phyloP scores from a whole-genome alignment of 2,329 filamentous ascomycete genomes.

The Paraphaeosphaeria sporulosa region DNA sequence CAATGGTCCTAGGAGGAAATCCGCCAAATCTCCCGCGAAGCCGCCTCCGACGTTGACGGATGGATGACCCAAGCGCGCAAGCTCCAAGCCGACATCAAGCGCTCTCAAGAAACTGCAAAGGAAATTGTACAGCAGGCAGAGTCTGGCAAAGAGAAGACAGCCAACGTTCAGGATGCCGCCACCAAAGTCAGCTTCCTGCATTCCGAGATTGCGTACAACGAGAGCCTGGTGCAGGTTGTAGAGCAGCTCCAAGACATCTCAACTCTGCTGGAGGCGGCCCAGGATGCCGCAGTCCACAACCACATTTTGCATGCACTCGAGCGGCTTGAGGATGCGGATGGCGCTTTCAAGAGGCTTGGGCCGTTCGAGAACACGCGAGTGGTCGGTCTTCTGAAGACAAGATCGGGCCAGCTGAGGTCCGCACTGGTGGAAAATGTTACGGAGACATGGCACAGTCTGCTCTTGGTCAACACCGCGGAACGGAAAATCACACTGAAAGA shows the following conservation, averaged over 20 bases:
- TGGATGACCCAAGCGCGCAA: slow-evolving; percentile 88
- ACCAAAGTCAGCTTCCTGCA: slow-evolving; percentile 64
- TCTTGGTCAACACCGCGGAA: slow-evolving; percentile 67
- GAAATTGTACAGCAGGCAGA: slow-evolving; percentile 83
- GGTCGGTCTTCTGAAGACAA: slow-evolving; percentile 69
- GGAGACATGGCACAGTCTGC: slow-evolving; percentile 73
- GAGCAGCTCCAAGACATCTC: slow-evolving; percentile 61
- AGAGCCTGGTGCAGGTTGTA: slow-evolving; percentile 59
- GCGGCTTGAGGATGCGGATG: slow-evolving; percentile 58
- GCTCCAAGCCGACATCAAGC: slow-evolving; percentile 84
- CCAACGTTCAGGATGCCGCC: slow-evolving; percentile 67
- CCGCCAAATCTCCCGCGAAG: slow-evolving; percentile 76
- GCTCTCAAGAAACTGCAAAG: slow-evolving; percentile 78
- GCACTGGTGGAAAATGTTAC: slow-evolving; percentile 72
- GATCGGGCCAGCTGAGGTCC: slow-evolving; percentile 71
- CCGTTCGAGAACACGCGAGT: slow-evolving; percentile 68
- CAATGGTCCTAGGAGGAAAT: slow-evolving; percentile 65
- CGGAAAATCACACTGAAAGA: slow-evolving; percentile 65
- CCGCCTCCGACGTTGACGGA: slow-evolving; percentile 78
- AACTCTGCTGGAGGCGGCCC: slow-evolving; percentile 56
- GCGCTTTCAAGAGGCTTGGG: slow-evolving; percentile 66
- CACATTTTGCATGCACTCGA: slow-evolving; percentile 58
- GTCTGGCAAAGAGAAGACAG: slow-evolving; percentile 68
- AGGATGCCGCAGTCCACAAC: slow-evolving; percentile 54
- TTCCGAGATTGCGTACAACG: slow-evolving; percentile 67